Conservation (phyloP, 192 early-diverging fungal species). For the Coemansia erecta region DNA sequence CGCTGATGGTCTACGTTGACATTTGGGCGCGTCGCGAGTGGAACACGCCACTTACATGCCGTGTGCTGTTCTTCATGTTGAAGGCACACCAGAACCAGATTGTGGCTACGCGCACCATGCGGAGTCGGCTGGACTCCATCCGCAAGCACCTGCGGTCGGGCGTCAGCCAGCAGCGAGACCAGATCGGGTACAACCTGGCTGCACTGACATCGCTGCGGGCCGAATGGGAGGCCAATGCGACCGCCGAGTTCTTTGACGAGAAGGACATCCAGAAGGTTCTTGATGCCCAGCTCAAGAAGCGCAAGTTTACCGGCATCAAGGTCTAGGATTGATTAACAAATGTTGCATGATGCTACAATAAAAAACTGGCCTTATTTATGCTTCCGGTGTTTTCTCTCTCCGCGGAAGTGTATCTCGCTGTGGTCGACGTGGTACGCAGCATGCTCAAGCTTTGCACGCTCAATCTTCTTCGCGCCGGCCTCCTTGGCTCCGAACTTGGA, state of each 20-base stretch:
- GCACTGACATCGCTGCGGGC: constrained; percentile 72
- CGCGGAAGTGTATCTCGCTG: constrained; percentile 47
- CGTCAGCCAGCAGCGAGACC: constrained; percentile 73
- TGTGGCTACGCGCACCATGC: constrained; percentile 75
- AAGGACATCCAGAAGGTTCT: constrained; percentile 54
- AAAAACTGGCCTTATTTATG: neutral
- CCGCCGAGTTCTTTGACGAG: constrained; percentile 73
- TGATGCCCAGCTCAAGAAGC: constrained; percentile 63
- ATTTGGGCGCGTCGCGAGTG: constrained; percentile 80
- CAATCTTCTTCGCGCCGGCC: constrained; percentile 18
- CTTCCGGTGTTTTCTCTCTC: constrained; percentile 6
- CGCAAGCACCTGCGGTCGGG: constrained; percentile 60
- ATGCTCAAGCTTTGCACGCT: constrained; percentile 41
- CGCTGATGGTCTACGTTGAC: constrained; percentile 74
- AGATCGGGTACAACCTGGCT: constrained; percentile 87
- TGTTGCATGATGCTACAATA: neutral
- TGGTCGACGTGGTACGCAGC: constrained; percentile 48
- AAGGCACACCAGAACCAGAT: constrained; percentile 89
- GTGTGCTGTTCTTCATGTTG: constrained; percentile 82
- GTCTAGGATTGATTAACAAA: constrained; percentile 5
- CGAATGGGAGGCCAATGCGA: constrained; percentile 73
- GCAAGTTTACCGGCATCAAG: constrained; percentile 63
- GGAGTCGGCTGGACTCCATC: constrained; percentile 70
- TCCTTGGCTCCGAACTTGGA: constrained; percentile 20
- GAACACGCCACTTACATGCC: constrained; percentile 76